These are phyloP conservation scores for Huntiella abstrusa DNA, from an alignment of 2,329 filamentous ascomycete species.

Conservation along the genomic window DNA sequence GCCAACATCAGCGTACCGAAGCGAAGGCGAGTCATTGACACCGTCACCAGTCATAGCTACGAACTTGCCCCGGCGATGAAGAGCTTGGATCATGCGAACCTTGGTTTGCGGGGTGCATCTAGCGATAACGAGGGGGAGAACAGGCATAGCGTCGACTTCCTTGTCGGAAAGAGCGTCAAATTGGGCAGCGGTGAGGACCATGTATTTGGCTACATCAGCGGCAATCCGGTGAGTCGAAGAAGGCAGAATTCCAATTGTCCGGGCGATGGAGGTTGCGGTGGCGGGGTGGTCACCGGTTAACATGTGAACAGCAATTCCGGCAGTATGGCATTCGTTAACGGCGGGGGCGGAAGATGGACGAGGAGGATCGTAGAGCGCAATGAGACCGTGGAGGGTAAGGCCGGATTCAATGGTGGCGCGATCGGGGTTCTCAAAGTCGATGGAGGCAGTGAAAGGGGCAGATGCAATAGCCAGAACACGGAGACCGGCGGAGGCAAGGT, in stretches of 20 bases:
- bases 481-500: slow-evolving; percentile 40
- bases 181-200: slow-evolving; percentile 44
- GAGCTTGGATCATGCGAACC: slow-evolving; percentile 54
- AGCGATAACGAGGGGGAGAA: slow-evolving; percentile 49
- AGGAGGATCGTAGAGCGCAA: slow-evolving; percentile 54
- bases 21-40: slow-evolving; percentile 54
- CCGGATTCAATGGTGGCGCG: slow-evolving; percentile 38
- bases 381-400: slow-evolving; percentile 45
- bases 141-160: slow-evolving; percentile 43
- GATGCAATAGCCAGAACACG: slow-evolving; percentile 48
- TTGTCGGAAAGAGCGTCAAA: slow-evolving; percentile 46
- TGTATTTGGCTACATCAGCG: slow-evolving; percentile 32
- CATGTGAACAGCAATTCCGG: slow-evolving; percentile 49
- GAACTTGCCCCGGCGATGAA: slow-evolving; percentile 45
- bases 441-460: slow-evolving; percentile 21
- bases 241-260: slow-evolving; percentile 41
- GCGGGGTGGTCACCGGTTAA: slow-evolving; percentile 47
- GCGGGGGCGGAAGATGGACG: slow-evolving; percentile 45
- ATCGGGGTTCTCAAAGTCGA: slow-evolving; percentile 25
- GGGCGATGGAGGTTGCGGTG: slow-evolving; percentile 42
- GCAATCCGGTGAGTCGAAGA: slow-evolving; percentile 29
- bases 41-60: slow-evolving; percentile 60
- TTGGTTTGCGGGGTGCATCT: slow-evolving; percentile 53
- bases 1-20: slow-evolving; percentile 51
- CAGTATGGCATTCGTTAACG: slow-evolving; percentile 38